Evolutionary conservation across 192 early-diverging fungal genomes (phyloP).

Genomic region (Rhizophagus sp.): DNA sequence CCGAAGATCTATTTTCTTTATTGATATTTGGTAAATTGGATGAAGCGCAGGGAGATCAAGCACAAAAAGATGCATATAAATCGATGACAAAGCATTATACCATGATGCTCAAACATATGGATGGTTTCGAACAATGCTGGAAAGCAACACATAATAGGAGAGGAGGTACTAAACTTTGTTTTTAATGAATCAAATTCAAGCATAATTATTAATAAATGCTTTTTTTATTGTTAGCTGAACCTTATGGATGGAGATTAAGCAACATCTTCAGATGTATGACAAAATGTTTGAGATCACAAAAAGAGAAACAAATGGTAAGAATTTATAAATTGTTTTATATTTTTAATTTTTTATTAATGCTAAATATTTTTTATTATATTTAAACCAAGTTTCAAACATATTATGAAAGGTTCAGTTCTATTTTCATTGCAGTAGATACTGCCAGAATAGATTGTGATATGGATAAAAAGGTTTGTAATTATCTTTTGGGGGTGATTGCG

Average conservation of each 20-base stretch:
- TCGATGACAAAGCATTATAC: neutral
- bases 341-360: neutral
- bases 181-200: neutral
- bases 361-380: neutral
- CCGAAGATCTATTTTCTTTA: constrained; percentile 16
- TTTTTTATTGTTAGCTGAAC: constrained; percentile 3
- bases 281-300: constrained; percentile 10
- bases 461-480: constrained; percentile 20
- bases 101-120: constrained; percentile 15
- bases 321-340: neutral
- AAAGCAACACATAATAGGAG: constrained; percentile 4
- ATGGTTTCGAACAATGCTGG: constrained; percentile 4
- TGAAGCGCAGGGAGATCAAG: constrained; percentile 3
- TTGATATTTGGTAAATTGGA: constrained; percentile 17
- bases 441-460: constrained; percentile 22
- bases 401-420: constrained; percentile 5
- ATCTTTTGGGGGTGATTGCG: no score
- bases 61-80: neutral
- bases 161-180: constrained; percentile 6
- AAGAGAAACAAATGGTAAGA: constrained; percentile 20
- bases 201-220: neutral
- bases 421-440: constrained; percentile 11
- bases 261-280: constrained; percentile 25
- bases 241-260: constrained; percentile 27
- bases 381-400: constrained; percentile 10